Conservation (phyloP, 148 eudicot species). For the Dysphania ambrosioides region DNA sequence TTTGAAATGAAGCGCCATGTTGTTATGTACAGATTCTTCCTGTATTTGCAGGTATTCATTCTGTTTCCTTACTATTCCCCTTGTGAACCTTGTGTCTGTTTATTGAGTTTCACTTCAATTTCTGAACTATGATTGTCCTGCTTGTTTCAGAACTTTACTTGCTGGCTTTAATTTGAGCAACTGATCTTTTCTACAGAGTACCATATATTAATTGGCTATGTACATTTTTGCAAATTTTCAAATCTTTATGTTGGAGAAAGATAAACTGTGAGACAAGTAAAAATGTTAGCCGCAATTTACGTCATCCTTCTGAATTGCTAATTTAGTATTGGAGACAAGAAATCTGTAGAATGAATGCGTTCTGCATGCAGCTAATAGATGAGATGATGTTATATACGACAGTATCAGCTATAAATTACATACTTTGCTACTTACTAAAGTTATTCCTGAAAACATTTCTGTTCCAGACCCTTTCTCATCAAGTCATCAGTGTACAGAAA, state of each 20-base stretch:
- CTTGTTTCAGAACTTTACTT: not conserved
- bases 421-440: not conserved
- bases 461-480: not conserved
- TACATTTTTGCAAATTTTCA: not conserved
- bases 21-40: not conserved
- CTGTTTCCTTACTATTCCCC: not conserved
- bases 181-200: not conserved
- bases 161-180: too few relatives aligned
- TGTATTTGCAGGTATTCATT: constrained; percentile 15
- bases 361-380: not conserved
- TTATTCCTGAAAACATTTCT: constrained; percentile 1
- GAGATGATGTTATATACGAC: not conserved
- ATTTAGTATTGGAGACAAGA: constrained; percentile 2
- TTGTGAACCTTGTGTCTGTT: constrained; percentile 1
- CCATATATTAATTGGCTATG: not conserved
- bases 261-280: not conserved
- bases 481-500: constrained; percentile 10
- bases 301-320: not conserved
- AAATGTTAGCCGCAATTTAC: not conserved
- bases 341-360: not conserved
- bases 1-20: not conserved
- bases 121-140: constrained; percentile 1
- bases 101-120: not conserved
- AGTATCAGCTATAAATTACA: constrained; percentile 3
- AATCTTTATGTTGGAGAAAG: not conserved